Evolutionary conservation across 164 flowering plant genomes (phyloP).

Genomic region (Houttuynia cordata): DNA sequence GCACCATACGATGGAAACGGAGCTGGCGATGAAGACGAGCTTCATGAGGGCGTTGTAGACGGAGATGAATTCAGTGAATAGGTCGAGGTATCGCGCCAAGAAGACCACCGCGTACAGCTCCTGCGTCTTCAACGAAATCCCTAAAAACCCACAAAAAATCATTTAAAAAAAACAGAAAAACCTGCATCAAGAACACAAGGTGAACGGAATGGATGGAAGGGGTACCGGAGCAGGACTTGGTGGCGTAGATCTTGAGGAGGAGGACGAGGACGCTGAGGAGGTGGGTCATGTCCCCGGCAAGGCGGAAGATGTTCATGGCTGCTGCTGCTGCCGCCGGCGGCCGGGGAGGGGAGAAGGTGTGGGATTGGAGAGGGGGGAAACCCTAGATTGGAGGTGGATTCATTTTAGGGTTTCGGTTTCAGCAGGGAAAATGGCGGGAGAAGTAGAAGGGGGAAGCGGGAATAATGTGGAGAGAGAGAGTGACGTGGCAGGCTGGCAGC

Average conservation of each 20-base stretch:
- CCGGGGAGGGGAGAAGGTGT: not conserved
- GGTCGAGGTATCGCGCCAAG: slow-evolving; percentile 67
- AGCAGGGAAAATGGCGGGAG: not conserved
- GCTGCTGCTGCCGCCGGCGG: not conserved
- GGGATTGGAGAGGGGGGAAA: not conserved
- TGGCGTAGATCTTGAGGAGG: slow-evolving; percentile 86
- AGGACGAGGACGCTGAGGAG: slow-evolving; percentile 61
- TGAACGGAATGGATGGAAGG: not conserved
- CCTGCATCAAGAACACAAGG: not conserved
- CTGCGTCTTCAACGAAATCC: slow-evolving; percentile 90
- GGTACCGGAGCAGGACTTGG: slow-evolving; percentile 81
- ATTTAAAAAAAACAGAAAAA: not conserved
- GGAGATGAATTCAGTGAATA: slow-evolving; percentile 70
- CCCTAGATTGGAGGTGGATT: not conserved
- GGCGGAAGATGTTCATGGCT: slow-evolving; percentile 74
- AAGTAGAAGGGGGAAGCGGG: not conserved
- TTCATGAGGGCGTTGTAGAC: slow-evolving; percentile 82
- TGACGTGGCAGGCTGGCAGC: too few relatives aligned
- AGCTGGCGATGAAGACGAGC: slow-evolving; percentile 65
- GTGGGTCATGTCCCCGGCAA: slow-evolving; percentile 85
- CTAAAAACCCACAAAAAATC: slow-evolving; percentile 16
- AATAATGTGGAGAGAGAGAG: too few relatives aligned
- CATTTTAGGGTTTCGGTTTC: too few relatives aligned
- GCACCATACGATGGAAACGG: slow-evolving; percentile 75
- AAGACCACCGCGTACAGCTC: slow-evolving; percentile 77